These are phyloP conservation scores for Suillus variegatus DNA, from an alignment of 768 basidiomycete genomes.

Conservation along the genomic window DNA sequence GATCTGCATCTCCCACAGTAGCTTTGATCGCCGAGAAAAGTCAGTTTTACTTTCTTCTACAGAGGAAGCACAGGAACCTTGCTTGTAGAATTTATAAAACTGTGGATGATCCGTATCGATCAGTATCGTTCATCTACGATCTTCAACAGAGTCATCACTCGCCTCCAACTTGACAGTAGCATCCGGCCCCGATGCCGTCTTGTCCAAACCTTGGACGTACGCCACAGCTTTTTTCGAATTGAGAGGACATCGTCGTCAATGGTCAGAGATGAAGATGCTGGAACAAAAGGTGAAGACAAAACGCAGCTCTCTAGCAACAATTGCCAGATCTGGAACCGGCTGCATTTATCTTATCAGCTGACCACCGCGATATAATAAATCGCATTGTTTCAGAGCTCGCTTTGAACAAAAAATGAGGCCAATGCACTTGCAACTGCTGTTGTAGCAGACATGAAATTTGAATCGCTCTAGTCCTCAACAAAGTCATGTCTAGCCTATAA, in stretches of 20 bases:
- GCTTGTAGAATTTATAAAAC: slow-evolving; percentile 97
- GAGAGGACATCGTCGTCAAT: slow-evolving; percentile 55
- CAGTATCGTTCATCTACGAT: neutral
- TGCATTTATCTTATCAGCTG: slow-evolving; percentile 5
- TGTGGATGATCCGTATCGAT: slow-evolving; percentile 33
- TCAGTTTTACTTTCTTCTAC: slow-evolving; percentile 1
- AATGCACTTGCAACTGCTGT: neutral
- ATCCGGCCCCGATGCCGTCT: slow-evolving; percentile 70
- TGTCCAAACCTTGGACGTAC: slow-evolving; percentile 69
- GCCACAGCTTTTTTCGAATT: slow-evolving; percentile 77
- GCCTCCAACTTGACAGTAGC: slow-evolving; percentile 1
- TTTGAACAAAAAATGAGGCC: neutral
- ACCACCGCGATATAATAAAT: neutral
- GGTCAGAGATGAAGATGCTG: slow-evolving; percentile 15
- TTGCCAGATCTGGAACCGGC: slow-evolving; percentile 3
- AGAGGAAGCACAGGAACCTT: slow-evolving; percentile 52
- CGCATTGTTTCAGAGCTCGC: neutral
- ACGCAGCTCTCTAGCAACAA: neutral
- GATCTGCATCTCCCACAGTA: slow-evolving; percentile 71
- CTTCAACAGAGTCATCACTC: slow-evolving; percentile 2
- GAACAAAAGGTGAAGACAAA: neutral
- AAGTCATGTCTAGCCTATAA: neutral
- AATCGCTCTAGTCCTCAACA: neutral
- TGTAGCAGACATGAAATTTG: neutral
- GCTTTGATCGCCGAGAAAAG: slow-evolving; percentile 42